Base-by-base conservation (phyloP, 306 rosid genomes). In the Vachellia pachyceras region DNA sequence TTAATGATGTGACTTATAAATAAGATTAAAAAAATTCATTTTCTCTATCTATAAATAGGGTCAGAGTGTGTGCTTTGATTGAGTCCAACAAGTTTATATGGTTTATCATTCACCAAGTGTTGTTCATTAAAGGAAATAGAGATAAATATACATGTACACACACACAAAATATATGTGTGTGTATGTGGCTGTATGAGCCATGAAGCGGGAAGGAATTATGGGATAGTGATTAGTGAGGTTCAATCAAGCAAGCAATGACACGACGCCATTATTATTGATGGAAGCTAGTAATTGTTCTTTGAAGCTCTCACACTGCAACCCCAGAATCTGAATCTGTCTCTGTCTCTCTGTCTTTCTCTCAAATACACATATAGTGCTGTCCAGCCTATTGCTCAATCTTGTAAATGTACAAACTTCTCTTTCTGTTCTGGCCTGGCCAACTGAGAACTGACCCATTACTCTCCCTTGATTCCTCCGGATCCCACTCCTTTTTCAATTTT, bases 161-260 rank as follows among this genome's bases (percentile, higher is more conserved):
- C n/a, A n/a, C n/a, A n/a, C n/a, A n/a, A n/a, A n/a, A n/a, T n/a
- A 37, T 37, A 37, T 37, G 10, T 10, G 11, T 46, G 3, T 46
- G 2, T 54, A 18, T 18, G 8, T 55, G 63, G 25, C 11, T 81
- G 61, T n/a, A n/a, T n/a, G n/a, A n/a, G n/a, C n/a, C 35, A 60
- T 75, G 80, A 25, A 50, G 54, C 12, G 14, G 50, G 25, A 67
- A 44, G 35, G 54, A 22, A 39, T 20, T 20, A n/a, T 54, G 25
- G n/a, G 33, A 29, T 29, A 29, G 33, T 29, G 33, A 2, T 29
- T 45, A 82, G 81, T 45, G 81, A 82, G 77, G 81, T 82, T 82
- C 77, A 76, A 76, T 76, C 73, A 76, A 57, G 46, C 55, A 76
- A 50, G 39, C 52, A 39, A 45, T 58, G 75, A 33, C 23, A 11